Evolutionary conservation across 1,284 basidiomycete genomes (phyloP).

Genomic region (Puccinia coronata): DNA sequence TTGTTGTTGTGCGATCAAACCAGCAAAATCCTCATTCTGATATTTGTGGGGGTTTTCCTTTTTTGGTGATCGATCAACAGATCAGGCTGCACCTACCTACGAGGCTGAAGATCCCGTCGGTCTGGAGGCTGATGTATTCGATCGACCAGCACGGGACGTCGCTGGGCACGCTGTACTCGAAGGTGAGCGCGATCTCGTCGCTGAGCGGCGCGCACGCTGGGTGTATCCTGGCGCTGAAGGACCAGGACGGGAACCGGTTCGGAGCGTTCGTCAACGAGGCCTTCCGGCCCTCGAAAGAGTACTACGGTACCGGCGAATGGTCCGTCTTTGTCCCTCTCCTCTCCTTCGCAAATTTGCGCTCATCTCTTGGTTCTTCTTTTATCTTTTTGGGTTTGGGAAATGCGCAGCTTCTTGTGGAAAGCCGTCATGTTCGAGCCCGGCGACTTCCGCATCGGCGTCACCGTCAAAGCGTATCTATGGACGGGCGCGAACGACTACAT

Average conservation of each 20-base stretch:
- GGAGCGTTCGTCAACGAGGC: slow-evolving; percentile 80
- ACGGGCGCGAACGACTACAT: slow-evolving; percentile 90
- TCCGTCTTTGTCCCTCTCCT: slow-evolving; percentile 61
- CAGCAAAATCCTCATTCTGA: neutral
- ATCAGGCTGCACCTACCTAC: slow-evolving; percentile 74
- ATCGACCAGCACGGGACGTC: slow-evolving; percentile 94
- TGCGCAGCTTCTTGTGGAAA: slow-evolving; percentile 74
- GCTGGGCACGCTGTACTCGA: slow-evolving; percentile 77
- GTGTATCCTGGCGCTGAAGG: slow-evolving; percentile 67
- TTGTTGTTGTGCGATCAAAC: too few species aligned
- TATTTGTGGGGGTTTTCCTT: too few species aligned
- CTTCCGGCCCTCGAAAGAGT: slow-evolving; percentile 64
- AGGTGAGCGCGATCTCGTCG: slow-evolving; percentile 61
- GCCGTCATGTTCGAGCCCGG: slow-evolving; percentile 54
- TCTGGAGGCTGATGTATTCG: slow-evolving; percentile 88
- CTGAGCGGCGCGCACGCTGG: slow-evolving; percentile 57
- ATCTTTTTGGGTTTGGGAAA: slow-evolving; percentile 17
- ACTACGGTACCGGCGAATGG: slow-evolving; percentile 84
- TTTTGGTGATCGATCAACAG: slow-evolving; percentile 60
- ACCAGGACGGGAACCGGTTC: slow-evolving; percentile 68
- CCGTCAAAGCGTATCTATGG: slow-evolving; percentile 74
- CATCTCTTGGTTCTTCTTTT: neutral
- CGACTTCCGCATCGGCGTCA: slow-evolving; percentile 57
- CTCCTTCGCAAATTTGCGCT: too few species aligned
- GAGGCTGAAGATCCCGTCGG: slow-evolving; percentile 71